phyloP scores from a whole-genome alignment of 768 basidiomycete species.

The Auricularia auricula-judae region DNA sequence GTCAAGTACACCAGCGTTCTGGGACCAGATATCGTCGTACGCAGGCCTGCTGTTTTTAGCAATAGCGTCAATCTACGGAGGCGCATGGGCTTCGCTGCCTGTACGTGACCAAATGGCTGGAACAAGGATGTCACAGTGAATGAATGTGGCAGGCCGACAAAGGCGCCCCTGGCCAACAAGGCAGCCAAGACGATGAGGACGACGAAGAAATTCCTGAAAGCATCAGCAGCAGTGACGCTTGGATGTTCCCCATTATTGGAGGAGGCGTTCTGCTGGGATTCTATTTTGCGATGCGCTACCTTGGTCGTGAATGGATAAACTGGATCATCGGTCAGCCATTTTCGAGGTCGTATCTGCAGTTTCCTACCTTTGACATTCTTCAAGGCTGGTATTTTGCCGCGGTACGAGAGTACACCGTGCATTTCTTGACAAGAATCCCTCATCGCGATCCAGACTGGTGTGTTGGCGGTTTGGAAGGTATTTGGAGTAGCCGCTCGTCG shows the following conservation, averaged over 20 bases:
- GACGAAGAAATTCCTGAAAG: constrained; percentile 47
- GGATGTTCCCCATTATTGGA: constrained; percentile 24
- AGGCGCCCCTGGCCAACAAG: background rate
- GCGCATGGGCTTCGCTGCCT: constrained; percentile 57
- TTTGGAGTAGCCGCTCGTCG: constrained; percentile 10
- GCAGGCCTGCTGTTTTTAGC: constrained; percentile 59
- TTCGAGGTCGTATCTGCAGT: constrained; percentile 6
- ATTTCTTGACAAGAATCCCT: constrained; percentile 31
- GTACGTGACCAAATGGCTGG: constrained; percentile 27
- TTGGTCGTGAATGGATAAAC: constrained; percentile 61
- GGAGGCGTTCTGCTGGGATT: constrained; percentile 55
- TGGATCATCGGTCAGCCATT: constrained; percentile 42
- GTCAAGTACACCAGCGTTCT: background rate
- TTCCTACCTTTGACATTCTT: background rate
- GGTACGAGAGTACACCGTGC: constrained; percentile 60
- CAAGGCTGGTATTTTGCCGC: constrained; percentile 4
- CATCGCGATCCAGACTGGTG: background rate
- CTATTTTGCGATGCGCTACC: constrained; percentile 31
- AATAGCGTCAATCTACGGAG: constrained; percentile 53
- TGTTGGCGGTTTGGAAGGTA: constrained; percentile 54
- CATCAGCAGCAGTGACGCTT: constrained; percentile 21
- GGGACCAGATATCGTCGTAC: constrained; percentile 45
- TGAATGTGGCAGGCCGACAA: too few relatives aligned
- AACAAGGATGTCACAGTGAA: too few relatives aligned
- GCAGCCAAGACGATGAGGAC: constrained; percentile 24